Evolutionary conservation across 2,329 filamentous ascomycete species (phyloP).

Genomic region (Fusarium luffae): DNA sequence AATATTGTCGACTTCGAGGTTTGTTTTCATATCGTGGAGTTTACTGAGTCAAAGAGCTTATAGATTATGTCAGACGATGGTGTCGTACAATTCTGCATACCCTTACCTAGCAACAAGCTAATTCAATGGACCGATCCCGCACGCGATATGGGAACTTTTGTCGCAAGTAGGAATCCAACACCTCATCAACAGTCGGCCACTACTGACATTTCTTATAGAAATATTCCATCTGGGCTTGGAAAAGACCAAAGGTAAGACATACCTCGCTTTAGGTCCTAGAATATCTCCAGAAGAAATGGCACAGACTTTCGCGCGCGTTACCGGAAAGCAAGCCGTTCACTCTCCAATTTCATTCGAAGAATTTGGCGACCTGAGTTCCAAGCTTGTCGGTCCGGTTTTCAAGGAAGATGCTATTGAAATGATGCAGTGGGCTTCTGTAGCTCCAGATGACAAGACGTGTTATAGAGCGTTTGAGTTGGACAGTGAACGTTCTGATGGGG

Average conservation of each 20-base stretch:
- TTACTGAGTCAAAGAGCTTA: too few species aligned
- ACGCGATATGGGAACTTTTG: background rate
- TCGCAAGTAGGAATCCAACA: background rate
- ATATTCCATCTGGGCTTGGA: background rate
- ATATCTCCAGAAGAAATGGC: background rate
- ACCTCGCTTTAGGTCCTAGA: background rate
- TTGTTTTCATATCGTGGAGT: background rate
- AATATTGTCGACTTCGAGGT: background rate
- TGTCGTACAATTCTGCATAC: background rate
- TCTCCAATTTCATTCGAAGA: background rate
- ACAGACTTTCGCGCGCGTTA: background rate
- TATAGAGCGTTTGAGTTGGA: background rate
- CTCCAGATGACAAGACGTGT: background rate
- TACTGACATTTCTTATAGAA: background rate
- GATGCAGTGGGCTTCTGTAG: background rate
- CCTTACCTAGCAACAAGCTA: background rate
- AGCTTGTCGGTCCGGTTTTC: background rate
- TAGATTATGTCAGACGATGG: too few species aligned
- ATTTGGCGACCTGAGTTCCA: background rate
- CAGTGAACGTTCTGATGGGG: background rate
- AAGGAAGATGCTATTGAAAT: background rate
- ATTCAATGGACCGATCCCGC: background rate
- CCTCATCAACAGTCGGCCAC: accelerated
- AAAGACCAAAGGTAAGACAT: background rate
- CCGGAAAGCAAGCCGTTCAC: background rate